A percentile compares a stretch with the other conserved stretches of the same genome.
These are phyloP conservation scores for Emericellopsis cladophorae DNA, from an alignment of 2,329 filamentous ascomycete species.

Conservation along the genomic window DNA sequence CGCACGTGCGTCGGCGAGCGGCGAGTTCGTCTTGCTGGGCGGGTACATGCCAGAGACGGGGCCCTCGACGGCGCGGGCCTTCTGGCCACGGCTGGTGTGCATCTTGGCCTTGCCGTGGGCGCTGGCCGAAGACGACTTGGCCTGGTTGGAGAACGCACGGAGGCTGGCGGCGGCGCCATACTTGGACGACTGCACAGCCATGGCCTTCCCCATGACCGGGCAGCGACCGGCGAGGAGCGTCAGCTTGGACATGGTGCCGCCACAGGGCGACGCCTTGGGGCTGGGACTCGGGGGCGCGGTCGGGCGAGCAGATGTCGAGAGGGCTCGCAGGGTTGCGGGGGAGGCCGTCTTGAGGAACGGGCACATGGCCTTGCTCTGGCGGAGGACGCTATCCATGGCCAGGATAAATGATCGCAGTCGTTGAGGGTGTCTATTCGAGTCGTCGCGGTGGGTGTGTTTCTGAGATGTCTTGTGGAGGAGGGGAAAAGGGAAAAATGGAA, in stretches of 20 bases:
- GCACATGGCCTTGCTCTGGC: conserved; percentile 93
- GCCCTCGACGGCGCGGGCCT: conserved; percentile 65
- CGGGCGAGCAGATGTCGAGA: conserved; percentile 61
- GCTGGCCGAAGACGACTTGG: conserved; percentile 20
- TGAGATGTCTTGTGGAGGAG: background rate
- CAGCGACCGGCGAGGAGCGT: conserved; percentile 90
- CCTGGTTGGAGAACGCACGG: conserved; percentile 35
- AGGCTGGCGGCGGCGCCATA: conserved; percentile 34
- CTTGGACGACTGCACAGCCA: conserved; percentile 69
- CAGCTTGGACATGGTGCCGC: conserved; percentile 92
- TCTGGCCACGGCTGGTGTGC: conserved; percentile 68
- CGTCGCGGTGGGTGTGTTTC: background rate
- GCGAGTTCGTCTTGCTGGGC: conserved; percentile 6
- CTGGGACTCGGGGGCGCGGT: conserved; percentile 22
- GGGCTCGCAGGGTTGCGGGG: conserved; percentile 76
- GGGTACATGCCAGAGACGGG: conserved; percentile 15
- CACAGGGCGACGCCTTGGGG: conserved; percentile 48
- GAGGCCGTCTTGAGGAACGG: conserved; percentile 94
- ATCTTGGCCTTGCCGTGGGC: conserved; percentile 51
- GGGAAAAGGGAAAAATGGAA: background rate
- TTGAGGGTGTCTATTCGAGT: background rate
- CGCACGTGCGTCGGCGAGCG: conserved; percentile 7
- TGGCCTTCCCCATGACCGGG: conserved; percentile 96
- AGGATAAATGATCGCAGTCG: background rate
- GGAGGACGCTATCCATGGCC: conserved; percentile 83